Conservation (phyloP, 2,329 filamentous ascomycete genomes). For the Pestalotiopsis sp. region DNA sequence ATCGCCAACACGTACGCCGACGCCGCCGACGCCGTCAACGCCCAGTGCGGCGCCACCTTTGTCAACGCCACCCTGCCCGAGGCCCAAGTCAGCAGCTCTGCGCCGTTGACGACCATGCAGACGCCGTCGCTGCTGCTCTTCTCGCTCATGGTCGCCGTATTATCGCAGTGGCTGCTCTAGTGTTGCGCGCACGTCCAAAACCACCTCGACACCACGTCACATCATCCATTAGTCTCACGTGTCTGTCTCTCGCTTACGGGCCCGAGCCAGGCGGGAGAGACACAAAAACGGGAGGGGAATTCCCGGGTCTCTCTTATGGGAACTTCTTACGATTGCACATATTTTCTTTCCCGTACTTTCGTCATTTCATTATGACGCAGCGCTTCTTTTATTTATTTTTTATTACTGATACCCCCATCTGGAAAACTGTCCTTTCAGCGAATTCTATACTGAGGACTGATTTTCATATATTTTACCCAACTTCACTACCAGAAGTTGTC, state of each 20-base stretch:
- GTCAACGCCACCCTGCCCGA: slow-evolving; percentile 58
- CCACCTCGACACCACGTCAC: background rate
- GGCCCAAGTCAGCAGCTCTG: slow-evolving; percentile 27
- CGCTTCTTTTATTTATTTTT: background rate
- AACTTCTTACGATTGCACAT: background rate
- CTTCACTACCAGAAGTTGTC: background rate
- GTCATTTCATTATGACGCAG: background rate
- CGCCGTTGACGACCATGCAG: slow-evolving; percentile 21
- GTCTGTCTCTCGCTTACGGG: background rate
- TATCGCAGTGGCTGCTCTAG: slow-evolving; percentile 26
- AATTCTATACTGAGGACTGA: background rate
- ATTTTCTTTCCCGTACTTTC: background rate
- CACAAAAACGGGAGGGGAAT: background rate
- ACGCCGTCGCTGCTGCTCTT: slow-evolving; percentile 22
- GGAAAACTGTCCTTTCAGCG: background rate
- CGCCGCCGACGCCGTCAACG: slow-evolving; percentile 76
- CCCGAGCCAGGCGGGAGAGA: background rate
- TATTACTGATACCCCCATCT: background rate
- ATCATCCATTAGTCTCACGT: background rate
- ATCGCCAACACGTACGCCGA: slow-evolving; percentile 70
- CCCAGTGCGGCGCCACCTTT: slow-evolving; percentile 60
- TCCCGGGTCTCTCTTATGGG: background rate
- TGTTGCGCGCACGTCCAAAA: background rate
- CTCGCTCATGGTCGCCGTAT: slow-evolving; percentile 24
- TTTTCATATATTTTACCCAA: background rate